phyloP scores from a whole-genome alignment of 1,139 yeast species.

The Protomyces lactucae-debilis region DNA sequence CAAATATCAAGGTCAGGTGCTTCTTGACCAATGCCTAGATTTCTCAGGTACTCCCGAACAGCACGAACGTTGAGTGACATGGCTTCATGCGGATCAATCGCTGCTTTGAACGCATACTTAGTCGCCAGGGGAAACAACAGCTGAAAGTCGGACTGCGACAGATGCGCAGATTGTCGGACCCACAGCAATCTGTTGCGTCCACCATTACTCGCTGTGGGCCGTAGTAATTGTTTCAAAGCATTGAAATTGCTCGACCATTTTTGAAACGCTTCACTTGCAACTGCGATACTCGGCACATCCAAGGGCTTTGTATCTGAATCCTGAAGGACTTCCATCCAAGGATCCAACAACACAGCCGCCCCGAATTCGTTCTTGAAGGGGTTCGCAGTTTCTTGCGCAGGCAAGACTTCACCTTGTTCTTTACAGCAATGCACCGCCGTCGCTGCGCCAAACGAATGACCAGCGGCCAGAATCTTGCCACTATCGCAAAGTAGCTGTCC shows the following conservation, averaged over 20 bases:
- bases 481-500: background rate
- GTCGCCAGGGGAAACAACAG: conserved; percentile 32
- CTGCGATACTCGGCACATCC: conserved; percentile 29
- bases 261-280: conserved; percentile 32
- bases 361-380: conserved; percentile 2
- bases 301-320: conserved; percentile 29
- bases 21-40: conserved; percentile 5
- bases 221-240: conserved; percentile 29
- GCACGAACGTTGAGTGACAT: conserved; percentile 31
- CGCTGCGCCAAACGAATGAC: conserved; percentile 35
- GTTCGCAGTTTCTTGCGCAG: background rate
- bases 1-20: conserved; percentile 4
- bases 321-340: conserved; percentile 33
- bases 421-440: conserved; percentile 30
- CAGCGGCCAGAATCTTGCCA: conserved; percentile 30
- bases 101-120: conserved; percentile 27
- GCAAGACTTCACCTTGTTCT: conserved; percentile 14
- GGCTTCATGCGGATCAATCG: conserved; percentile 17
- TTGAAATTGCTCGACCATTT: conserved; percentile 30
- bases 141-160: conserved; percentile 33
- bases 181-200: conserved; percentile 25
- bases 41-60: conserved; percentile 30
- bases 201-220: conserved; percentile 17
- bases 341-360: conserved; percentile 32
- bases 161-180: conserved; percentile 37